Conservation (phyloP, 108 stramenopile species). For the Cyclotella kingstonii region DNA sequence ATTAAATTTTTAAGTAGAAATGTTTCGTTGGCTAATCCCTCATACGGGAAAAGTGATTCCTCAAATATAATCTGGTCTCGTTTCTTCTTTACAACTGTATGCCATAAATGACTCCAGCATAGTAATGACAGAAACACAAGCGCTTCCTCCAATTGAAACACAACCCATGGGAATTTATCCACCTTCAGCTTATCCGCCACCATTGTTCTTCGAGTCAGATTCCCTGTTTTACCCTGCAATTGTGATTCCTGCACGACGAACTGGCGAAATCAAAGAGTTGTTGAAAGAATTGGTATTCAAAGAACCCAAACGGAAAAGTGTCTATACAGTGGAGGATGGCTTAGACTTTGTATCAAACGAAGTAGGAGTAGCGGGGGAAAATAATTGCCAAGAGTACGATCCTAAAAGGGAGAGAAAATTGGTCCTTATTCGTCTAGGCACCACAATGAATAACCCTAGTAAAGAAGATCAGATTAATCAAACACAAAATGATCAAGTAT, state of each 20-base stretch:
- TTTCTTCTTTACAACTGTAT: background rate
- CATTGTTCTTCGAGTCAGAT: conserved; percentile 19
- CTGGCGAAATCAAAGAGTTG: conserved; percentile 50
- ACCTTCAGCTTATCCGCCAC: conserved; percentile 31
- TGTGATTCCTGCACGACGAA: conserved; percentile 60
- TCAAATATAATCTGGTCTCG: too few relatives aligned
- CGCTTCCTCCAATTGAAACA: conserved; percentile 18
- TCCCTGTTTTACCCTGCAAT: conserved; percentile 52
- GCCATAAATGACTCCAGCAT: background rate
- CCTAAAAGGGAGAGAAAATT: conserved; percentile 50
- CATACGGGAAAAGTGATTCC: too few relatives aligned
- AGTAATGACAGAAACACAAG: background rate
- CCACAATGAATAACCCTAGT: background rate
- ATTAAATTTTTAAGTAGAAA: too few relatives aligned
- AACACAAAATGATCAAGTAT: conserved; percentile 19
- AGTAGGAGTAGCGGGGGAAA: too few relatives aligned
- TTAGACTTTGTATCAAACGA: conserved; percentile 24
- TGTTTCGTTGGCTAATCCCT: too few relatives aligned
- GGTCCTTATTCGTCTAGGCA: conserved; percentile 34
- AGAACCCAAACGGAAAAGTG: conserved; percentile 60
- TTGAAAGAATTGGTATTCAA: conserved; percentile 52
- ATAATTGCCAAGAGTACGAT: conserved; percentile 9
- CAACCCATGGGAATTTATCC: conserved; percentile 26
- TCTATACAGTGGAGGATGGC: conserved; percentile 45
- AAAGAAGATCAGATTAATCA: background rate